Evolutionary conservation across 495 filamentous ascomycete species (phyloP), one percentile per base, ranked within the genome.

Genomic region (Annulohypoxylon maeteangense): DNA sequence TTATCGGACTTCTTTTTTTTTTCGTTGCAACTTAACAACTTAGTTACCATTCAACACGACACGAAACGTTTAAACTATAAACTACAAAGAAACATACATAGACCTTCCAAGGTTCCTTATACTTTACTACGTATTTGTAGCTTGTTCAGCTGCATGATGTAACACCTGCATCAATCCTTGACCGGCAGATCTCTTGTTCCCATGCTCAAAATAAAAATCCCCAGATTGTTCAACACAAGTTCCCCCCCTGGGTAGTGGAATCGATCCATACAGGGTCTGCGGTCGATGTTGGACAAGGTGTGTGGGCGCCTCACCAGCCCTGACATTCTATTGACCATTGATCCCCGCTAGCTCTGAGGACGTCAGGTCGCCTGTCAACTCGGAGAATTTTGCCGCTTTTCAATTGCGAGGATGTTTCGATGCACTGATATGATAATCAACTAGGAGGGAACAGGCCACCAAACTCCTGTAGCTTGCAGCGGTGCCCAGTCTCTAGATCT

Each of bases 151-250:
- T 68, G 65, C 65, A 69, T 73, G 70, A 73, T 73, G 65, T 73
- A 69, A 73, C 31, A 66, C 62, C 68, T 75, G 72, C 73, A 72
- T 75, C 71, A 66, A 79, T 70, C 77, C 76, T 75, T 74, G 75
- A 64, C 71, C 77, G 75, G 75, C 68, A 79, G 77, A 79, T 79
- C 75, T 74, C 63, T 36, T 50, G 59, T 72, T 55, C 54, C 59
- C 31, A 71, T 47, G 34, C 62, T 48, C 14, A 62, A 66, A 69
- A 65, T 59, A 59, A 73, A 72, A 68, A 65, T 65, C 70, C 65
- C 70, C 70, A 73, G 70, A 73, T 69, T 69, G 48, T 65, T 54
- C 42, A 58, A 58, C 55, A 62, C 31, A 61, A 51, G 62, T 34
- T 65, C 60, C 61, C 54, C 54, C 25, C 56, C 64, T 64, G 60